phyloP scores from a whole-genome alignment of 345 rosid genomes.

The Brassica juncea region DNA sequence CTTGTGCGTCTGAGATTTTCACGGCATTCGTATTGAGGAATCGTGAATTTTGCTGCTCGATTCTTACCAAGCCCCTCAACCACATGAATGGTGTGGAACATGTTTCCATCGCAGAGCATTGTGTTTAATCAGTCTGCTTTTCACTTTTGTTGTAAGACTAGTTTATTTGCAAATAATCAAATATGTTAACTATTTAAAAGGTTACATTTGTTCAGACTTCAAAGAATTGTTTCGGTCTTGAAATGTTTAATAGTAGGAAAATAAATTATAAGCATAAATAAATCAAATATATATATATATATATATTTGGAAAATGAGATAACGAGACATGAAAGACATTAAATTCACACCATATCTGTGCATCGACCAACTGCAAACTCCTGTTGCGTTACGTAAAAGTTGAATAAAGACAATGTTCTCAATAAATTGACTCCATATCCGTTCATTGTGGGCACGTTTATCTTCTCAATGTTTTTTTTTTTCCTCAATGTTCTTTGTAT shows the following conservation, averaged over 20 bases:
- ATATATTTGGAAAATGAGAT: constrained; percentile 3
- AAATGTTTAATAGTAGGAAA: not conserved
- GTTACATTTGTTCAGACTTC: not conserved
- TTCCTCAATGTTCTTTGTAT: not conserved
- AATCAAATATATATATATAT: not conserved
- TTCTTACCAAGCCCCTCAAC: constrained; percentile 1
- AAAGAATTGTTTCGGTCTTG: not conserved
- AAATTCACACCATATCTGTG: constrained; percentile 39
- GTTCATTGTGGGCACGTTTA: not conserved
- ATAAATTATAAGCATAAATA: not conserved
- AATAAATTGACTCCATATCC: not conserved
- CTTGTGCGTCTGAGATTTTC: not conserved
- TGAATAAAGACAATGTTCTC: not conserved
- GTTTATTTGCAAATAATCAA: not conserved
- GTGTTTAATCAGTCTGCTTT: not conserved
- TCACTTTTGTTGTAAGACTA: constrained; percentile 9
- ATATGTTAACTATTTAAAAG: not conserved
- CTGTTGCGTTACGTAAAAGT: constrained; percentile 32
- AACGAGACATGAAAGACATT: not conserved
- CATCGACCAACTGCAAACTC: constrained; percentile 16
- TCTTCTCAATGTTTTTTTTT: not conserved
- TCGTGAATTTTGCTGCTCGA: not conserved
- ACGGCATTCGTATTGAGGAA: too few relatives aligned
- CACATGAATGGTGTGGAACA: constrained; percentile 37
- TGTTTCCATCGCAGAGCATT: constrained; percentile 2